A percentile compares a stretch with the other conserved stretches of the same genome.
Evolutionary conservation across 1,284 basidiomycete genomes (phyloP).

Genomic region (Moesziomyces antarcticus): DNA sequence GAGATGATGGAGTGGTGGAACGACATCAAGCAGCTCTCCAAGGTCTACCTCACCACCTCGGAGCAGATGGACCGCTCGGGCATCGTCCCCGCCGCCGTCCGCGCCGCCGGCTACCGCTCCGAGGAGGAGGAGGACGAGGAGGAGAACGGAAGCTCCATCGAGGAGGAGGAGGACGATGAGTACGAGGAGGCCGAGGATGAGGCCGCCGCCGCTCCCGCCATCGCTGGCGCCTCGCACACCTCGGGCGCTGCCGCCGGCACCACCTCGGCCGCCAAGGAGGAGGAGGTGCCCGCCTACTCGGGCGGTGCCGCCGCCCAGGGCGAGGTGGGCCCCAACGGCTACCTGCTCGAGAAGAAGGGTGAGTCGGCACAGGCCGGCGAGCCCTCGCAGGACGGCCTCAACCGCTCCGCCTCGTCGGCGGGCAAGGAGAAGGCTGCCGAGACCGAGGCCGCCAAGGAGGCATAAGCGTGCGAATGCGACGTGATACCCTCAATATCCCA

Average conservation of each 20-base stretch:
- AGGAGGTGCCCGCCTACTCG: slow-evolving; percentile 68
- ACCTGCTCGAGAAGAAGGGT: slow-evolving; percentile 73
- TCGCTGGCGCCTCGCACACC: slow-evolving; percentile 54
- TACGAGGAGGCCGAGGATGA: slow-evolving; percentile 70
- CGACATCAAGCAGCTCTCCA: slow-evolving; percentile 94
- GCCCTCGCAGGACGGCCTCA: slow-evolving; percentile 56
- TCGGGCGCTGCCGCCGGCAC: slow-evolving; percentile 44
- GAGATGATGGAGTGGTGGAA: slow-evolving; percentile 99
- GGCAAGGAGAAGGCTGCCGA: slow-evolving; percentile 55
- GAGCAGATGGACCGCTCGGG: slow-evolving; percentile 94
- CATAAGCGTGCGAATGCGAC: slow-evolving; percentile 12
- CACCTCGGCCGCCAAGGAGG: slow-evolving; percentile 57
- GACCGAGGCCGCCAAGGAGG: slow-evolving; percentile 42
- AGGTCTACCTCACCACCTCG: slow-evolving; percentile 91
- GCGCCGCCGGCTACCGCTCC: slow-evolving; percentile 81
- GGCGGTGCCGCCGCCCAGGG: slow-evolving; percentile 39
- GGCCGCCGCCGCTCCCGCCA: slow-evolving; percentile 52
- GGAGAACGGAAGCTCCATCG: slow-evolving; percentile 79
- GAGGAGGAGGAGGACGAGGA: slow-evolving; percentile 74
- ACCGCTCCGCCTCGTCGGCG: slow-evolving; percentile 43
- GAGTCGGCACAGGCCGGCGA: slow-evolving; percentile 50
- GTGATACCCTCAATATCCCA: slow-evolving; percentile 40
- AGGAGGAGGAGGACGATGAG: slow-evolving; percentile 75
- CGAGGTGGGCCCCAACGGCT: slow-evolving; percentile 75
- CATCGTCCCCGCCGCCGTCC: slow-evolving; percentile 90